Evolutionary conservation across 768 basidiomycete genomes (phyloP).

Genomic region (Lactarius akahatsu): DNA sequence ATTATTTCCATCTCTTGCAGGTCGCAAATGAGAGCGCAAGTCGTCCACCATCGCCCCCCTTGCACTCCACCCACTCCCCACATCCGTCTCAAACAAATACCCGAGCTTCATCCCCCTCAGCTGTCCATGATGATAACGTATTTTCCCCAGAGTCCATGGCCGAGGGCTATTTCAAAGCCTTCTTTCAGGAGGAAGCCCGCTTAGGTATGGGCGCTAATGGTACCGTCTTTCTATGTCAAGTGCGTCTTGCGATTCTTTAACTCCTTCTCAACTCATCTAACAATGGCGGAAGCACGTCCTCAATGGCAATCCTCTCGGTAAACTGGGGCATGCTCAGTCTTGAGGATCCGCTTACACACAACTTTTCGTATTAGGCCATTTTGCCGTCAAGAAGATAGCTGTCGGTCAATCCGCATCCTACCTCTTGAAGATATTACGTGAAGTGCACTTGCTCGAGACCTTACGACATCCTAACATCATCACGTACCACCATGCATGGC

Average conservation of each 20-base stretch:
- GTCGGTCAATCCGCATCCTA: slow-evolving; percentile 89
- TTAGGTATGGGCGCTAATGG: slow-evolving; percentile 97
- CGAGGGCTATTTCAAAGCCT: slow-evolving; percentile 88
- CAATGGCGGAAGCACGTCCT: slow-evolving; percentile 62
- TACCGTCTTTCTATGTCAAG: slow-evolving; percentile 85
- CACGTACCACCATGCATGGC: slow-evolving; percentile 95
- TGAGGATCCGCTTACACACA: slow-evolving; percentile 14
- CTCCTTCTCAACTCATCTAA: background rate
- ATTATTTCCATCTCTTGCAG: slow-evolving; percentile 80
- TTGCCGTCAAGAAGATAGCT: slow-evolving; percentile 96
- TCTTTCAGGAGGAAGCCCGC: slow-evolving; percentile 86
- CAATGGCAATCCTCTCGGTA: slow-evolving; percentile 82
- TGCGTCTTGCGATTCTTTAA: slow-evolving; percentile 35
- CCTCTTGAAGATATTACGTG: slow-evolving; percentile 75
- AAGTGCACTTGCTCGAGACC: slow-evolving; percentile 83
- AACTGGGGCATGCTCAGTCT: slow-evolving; percentile 28
- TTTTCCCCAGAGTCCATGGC: slow-evolving; percentile 78
- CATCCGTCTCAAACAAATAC: slow-evolving; percentile 35
- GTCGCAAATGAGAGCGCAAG: slow-evolving; percentile 66
- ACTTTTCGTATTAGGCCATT: slow-evolving; percentile 53
- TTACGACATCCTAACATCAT: slow-evolving; percentile 92
- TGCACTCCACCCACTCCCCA: background rate
- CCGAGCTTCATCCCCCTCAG: slow-evolving; percentile 27
- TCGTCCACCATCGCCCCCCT: slow-evolving; percentile 51
- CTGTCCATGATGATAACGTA: slow-evolving; percentile 28